These are phyloP conservation scores for Talaromyces stipitatus DNA, from an alignment of 495 filamentous ascomycete genomes.

Conservation along the genomic window DNA sequence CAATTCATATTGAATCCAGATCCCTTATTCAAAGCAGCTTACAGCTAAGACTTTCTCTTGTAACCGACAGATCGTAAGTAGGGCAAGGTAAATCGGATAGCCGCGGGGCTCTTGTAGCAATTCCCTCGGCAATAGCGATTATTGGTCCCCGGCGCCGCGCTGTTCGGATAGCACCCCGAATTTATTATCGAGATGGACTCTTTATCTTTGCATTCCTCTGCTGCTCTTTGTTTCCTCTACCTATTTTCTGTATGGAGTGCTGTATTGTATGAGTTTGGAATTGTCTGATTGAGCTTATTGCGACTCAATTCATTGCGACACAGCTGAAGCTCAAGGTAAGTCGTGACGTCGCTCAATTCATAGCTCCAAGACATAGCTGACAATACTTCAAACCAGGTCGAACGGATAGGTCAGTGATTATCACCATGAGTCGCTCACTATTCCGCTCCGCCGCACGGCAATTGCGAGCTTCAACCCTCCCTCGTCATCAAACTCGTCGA, in stretches of 20 bases:
- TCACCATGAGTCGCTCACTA: constrained; percentile 28
- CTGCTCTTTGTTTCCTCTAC: not conserved
- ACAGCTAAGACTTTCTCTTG: too few species aligned
- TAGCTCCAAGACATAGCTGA: not conserved
- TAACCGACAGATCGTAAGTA: too few species aligned
- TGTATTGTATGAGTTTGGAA: not conserved
- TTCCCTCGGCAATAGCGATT: not conserved
- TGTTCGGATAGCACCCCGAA: not conserved
- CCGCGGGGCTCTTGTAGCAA: not conserved
- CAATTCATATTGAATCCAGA: too few species aligned
- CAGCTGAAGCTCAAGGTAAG: not conserved
- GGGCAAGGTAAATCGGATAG: too few species aligned
- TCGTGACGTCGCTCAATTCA: not conserved
- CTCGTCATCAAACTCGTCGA: constrained; percentile 20
- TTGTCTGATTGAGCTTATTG: not conserved
- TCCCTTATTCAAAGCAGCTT: too few species aligned
- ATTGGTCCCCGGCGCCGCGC: not conserved
- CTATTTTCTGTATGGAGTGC: not conserved
- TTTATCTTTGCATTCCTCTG: not conserved
- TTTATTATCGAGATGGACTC: not conserved
- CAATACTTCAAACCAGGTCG: not conserved
- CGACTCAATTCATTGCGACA: not conserved
- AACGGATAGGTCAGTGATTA: not conserved
- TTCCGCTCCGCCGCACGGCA: constrained; percentile 31
- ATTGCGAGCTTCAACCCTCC: constrained; percentile 15